These are phyloP conservation scores for Aspergillus coremiiformis DNA, from an alignment of 495 filamentous ascomycete species.

Conservation along the genomic window DNA sequence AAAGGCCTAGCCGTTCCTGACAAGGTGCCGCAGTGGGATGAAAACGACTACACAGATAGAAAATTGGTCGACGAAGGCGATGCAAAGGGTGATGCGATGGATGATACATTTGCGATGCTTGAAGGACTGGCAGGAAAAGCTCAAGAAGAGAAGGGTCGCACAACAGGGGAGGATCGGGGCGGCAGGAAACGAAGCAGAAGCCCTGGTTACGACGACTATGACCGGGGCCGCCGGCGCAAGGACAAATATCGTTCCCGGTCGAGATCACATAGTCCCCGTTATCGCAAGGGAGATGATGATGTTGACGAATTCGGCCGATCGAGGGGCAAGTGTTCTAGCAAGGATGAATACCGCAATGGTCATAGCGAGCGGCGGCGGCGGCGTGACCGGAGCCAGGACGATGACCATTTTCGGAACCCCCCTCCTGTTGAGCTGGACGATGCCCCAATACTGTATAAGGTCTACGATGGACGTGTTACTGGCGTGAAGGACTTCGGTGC, in stretches of 20 bases:
- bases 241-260: slow-evolving; percentile 50
- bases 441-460: slow-evolving; percentile 71
- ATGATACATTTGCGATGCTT: slow-evolving; percentile 88
- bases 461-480: slow-evolving; percentile 84
- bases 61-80: slow-evolving; percentile 26
- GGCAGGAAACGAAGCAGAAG: slow-evolving; percentile 66
- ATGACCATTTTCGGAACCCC: slow-evolving; percentile 60
- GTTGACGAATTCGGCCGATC: slow-evolving; percentile 58
- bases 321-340: slow-evolving; percentile 29
- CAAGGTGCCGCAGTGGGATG: slow-evolving; percentile 53
- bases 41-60: slow-evolving; percentile 34
- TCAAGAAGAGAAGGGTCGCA: slow-evolving; percentile 33
- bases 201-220: slow-evolving; percentile 55
- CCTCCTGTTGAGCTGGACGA: slow-evolving; percentile 77
- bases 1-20: slow-evolving; percentile 87
- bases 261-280: slow-evolving; percentile 43
- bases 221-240: slow-evolving; percentile 45
- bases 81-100: slow-evolving; percentile 57
- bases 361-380: slow-evolving; percentile 31
- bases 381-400: slow-evolving; percentile 44
- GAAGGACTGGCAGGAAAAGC: slow-evolving; percentile 76
- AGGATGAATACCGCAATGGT: slow-evolving; percentile 38
- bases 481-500: slow-evolving; percentile 92
- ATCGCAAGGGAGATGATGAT: slow-evolving; percentile 46
- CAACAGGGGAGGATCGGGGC: slow-evolving; percentile 26